These are phyloP conservation scores for Podosphaera fusca DNA, from an alignment of 2,329 filamentous ascomycete species.

Conservation along the genomic window DNA sequence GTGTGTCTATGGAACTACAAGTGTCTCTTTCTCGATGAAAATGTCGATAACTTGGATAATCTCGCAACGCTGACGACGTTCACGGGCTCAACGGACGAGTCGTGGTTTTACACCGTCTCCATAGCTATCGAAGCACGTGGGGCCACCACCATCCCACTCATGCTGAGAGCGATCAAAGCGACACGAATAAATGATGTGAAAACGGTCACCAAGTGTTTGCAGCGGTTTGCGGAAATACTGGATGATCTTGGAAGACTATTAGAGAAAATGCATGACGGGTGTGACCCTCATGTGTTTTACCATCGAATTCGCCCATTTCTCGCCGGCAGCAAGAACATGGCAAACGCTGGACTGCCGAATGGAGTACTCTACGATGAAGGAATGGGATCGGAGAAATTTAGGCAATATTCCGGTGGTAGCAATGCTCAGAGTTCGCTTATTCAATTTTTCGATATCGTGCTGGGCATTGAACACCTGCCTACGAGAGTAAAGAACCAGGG, in stretches of 20 bases:
- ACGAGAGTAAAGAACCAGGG: slow-evolving; percentile 47
- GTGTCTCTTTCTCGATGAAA: slow-evolving; percentile 65
- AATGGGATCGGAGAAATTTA: slow-evolving; percentile 39
- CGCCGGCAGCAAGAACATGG: slow-evolving; percentile 94
- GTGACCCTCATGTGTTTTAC: slow-evolving; percentile 87
- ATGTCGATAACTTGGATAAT: slow-evolving; percentile 65
- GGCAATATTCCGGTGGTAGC: slow-evolving; percentile 78
- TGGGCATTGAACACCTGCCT: slow-evolving; percentile 74
- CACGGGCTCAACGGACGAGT: slow-evolving; percentile 85
- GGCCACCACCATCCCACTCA: slow-evolving; percentile 65
- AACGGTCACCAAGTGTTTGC: slow-evolving; percentile 57
- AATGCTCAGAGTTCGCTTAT: slow-evolving; percentile 94
- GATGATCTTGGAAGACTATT: slow-evolving; percentile 64
- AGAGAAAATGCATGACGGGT: slow-evolving; percentile 82
- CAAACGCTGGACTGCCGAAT: slow-evolving; percentile 67
- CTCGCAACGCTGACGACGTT: slow-evolving; percentile 74
- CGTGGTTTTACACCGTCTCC: slow-evolving; percentile 94
- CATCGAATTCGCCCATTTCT: slow-evolving; percentile 89
- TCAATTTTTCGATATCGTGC: slow-evolving; percentile 85
- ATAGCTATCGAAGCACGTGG: slow-evolving; percentile 88
- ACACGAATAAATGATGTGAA: slow-evolving; percentile 44
- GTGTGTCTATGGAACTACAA: slow-evolving; percentile 95
- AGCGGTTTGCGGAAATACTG: slow-evolving; percentile 62
- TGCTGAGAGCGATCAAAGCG: slow-evolving; percentile 69
- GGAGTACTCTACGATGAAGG: slow-evolving; percentile 78